Evolutionary conservation across 768 basidiomycete species (phyloP).

Genomic region (Rhodotorula toruloides): DNA sequence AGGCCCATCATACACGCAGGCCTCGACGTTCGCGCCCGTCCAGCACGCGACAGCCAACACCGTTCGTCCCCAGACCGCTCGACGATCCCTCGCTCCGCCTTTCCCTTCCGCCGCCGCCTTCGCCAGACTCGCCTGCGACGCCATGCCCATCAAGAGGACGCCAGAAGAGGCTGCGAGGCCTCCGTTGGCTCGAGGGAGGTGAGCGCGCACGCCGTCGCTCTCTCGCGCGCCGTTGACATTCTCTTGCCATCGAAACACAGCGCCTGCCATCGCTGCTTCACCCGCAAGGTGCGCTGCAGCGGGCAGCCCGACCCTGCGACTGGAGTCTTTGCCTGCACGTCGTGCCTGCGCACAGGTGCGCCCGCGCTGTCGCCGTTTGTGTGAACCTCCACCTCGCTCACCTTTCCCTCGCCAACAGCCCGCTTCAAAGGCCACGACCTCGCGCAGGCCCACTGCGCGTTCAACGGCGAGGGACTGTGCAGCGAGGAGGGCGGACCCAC

Average conservation of each 20-base stretch:
- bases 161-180: conserved; percentile 16
- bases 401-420: conserved; percentile 1
- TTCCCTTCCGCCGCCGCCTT: neutral
- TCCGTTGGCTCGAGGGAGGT: conserved; percentile 29
- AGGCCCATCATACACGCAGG: too few species aligned
- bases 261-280: conserved; percentile 33
- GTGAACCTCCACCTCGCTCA: neutral
- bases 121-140: neutral
- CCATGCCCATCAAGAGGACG: conserved; percentile 27
- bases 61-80: neutral
- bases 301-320: conserved; percentile 18
- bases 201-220: neutral
- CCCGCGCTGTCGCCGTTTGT: neutral
- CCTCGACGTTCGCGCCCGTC: too few species aligned
- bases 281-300: conserved; percentile 24
- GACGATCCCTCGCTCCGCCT: neutral
- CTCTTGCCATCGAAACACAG: neutral
- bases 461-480: conserved; percentile 27
- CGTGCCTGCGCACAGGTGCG: conserved; percentile 26
- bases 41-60: too few species aligned
- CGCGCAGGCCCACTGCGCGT: conserved; percentile 16
- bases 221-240: neutral
- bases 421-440: conserved; percentile 26
- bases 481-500: conserved; percentile 25
- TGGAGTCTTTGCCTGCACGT: conserved; percentile 14